These are phyloP conservation scores for Stylosanthes scabra DNA, from an alignment of 331 rosid genomes.

Conservation along the genomic window DNA sequence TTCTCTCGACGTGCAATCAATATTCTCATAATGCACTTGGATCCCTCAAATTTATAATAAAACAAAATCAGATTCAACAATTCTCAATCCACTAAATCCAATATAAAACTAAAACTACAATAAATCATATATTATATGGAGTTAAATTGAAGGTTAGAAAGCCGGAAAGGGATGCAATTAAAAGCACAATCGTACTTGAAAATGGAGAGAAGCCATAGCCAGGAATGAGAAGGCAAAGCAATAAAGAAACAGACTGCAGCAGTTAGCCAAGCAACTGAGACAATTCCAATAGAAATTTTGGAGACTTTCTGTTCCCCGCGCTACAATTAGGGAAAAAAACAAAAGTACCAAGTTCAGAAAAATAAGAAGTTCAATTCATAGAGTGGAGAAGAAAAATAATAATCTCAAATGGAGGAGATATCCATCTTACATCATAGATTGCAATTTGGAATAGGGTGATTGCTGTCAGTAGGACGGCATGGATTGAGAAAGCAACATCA, in stretches of 20 bases:
- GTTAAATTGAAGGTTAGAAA: not conserved
- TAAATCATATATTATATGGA: not conserved
- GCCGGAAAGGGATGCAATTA: conserved; percentile 1
- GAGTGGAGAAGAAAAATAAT: conserved; percentile 2
- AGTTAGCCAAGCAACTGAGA: conserved; percentile 61
- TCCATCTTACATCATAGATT: conserved; percentile 72
- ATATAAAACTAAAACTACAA: not conserved
- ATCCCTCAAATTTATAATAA: conserved; percentile 15
- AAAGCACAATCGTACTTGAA: conserved; percentile 64
- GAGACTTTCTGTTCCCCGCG: conserved; percentile 83
- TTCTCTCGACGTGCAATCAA: not conserved
- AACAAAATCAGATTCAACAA: conserved; percentile 20
- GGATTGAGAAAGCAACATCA: conserved; percentile 93
- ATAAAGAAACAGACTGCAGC: conserved; percentile 83
- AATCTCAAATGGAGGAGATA: conserved; percentile 12
- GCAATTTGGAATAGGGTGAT: conserved; percentile 71
- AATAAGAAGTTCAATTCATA: conserved; percentile 2
- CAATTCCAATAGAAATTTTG: conserved; percentile 59
- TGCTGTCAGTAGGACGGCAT: conserved; percentile 83
- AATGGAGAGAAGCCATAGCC: conserved; percentile 85
- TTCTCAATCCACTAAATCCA: not conserved
- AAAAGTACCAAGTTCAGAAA: conserved; percentile 18
- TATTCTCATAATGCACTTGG: conserved; percentile 5
- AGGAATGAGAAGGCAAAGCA: conserved; percentile 74
- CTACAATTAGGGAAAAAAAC: conserved; percentile 39